Evolutionary conservation across 768 basidiomycete genomes (phyloP), one percentile per base, ranked within the genome.

Genomic region (Boletus speciosus): DNA sequence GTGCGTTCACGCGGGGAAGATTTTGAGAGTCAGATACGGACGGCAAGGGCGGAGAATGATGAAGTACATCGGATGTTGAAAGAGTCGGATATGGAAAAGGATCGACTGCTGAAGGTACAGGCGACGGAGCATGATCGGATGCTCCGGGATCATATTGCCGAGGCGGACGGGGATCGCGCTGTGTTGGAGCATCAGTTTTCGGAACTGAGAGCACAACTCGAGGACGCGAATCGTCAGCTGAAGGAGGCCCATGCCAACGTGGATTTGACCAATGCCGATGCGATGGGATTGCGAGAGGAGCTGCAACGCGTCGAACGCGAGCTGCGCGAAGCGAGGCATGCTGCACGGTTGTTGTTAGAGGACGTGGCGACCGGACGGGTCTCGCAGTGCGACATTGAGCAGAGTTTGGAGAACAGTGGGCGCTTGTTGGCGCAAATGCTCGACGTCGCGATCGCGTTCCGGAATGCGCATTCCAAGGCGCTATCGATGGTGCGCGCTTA

Each of bases 111-210:
- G 52, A 81, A 78, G 39, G 79, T 77, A 3, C 90, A 93, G 66
- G 86, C 88, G 7, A 82, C 81, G 14, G 89, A 79, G 63, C 78
- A 84, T 52, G 84, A 86, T 54, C 73, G 80, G 34, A 69, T 78
- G 41, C 83, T 97, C 57, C 82, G 92, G 1, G 93, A 97, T 66
- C 90, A 94, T 62, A 86, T 89, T 51, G 89, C 89, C 3, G 95
- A 98, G 69, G 90, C 93, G 14, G 93, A 97, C 63, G 90, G 93
- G 1, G 94, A 98, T 68, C 82, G 93, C 8, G 93, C 94, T 0
- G 92, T 96, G 14, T 76, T 97, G 43, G 93, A 97, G 71, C 85
- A 94, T 47, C 89, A 93, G 68, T 86, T 89, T 66, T 83, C 81
- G 38, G 89, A 90, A 65, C 73, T 90, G 36, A 79, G 81, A 59